These are phyloP conservation scores for Fusarium brevicatenulatum DNA, from an alignment of 2,329 filamentous ascomycete genomes.

Conservation along the genomic window DNA sequence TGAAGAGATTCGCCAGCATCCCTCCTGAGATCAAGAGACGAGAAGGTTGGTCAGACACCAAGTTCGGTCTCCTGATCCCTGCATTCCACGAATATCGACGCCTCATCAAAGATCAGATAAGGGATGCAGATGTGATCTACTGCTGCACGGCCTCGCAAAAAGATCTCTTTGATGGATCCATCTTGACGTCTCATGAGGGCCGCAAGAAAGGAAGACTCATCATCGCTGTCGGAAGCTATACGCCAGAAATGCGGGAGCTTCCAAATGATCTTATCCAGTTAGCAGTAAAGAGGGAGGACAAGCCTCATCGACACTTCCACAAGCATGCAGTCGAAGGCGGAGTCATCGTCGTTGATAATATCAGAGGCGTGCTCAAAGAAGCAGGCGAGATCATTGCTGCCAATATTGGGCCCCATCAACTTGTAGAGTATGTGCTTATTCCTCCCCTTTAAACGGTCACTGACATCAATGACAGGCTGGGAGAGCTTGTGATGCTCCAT, in stretches of 20 bases:
- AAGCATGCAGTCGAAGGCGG: conserved; percentile 72
- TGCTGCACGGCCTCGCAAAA: conserved; percentile 83
- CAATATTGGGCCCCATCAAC: conserved; percentile 74
- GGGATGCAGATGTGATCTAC: conserved; percentile 82
- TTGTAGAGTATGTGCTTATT: conserved; percentile 73
- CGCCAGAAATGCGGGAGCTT: conserved; percentile 82
- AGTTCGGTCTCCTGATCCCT: conserved; percentile 76
- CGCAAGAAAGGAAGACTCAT: conserved; percentile 77
- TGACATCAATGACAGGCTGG: conserved; percentile 63
- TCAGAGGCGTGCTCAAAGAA: conserved; percentile 82
- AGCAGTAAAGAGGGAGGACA: conserved; percentile 60
- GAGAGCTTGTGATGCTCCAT: conserved; percentile 77
- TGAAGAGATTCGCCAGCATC: conserved; percentile 60
- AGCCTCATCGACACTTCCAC: conserved; percentile 69
- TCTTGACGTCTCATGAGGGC: conserved; percentile 77
- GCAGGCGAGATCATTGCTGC: conserved; percentile 89
- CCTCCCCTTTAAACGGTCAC: not conserved
- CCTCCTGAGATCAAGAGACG: conserved; percentile 57
- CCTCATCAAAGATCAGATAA: conserved; percentile 75
- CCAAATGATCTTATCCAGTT: conserved; percentile 79
- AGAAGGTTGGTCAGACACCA: conserved; percentile 72
- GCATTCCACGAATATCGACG: conserved; percentile 74
- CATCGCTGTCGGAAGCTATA: conserved; percentile 75
- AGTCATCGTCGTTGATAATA: conserved; percentile 77
- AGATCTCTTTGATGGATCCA: conserved; percentile 78